Conservation (phyloP, 306 rosid genomes). For the Prunus davidiana region DNA sequence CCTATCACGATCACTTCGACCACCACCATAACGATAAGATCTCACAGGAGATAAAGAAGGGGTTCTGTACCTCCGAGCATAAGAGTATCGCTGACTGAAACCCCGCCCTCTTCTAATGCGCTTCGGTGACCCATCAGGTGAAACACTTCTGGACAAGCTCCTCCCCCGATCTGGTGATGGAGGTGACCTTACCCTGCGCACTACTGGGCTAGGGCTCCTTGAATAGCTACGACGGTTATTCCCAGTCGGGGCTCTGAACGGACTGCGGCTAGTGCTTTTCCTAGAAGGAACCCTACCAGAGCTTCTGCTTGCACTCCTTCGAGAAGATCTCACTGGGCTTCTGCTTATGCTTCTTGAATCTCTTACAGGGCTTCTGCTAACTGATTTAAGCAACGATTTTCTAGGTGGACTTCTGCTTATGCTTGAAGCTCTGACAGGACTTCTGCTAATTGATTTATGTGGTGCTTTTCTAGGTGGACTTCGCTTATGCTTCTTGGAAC, state of each 20-base stretch:
- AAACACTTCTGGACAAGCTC: slow-evolving; percentile 81
- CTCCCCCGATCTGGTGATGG: slow-evolving; percentile 46
- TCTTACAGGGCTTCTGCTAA: slow-evolving; percentile 64
- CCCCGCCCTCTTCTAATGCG: slow-evolving; percentile 97
- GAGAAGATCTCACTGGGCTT: slow-evolving; percentile 74
- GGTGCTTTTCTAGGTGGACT: slow-evolving; percentile 70
- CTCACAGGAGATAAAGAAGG: slow-evolving; percentile 90
- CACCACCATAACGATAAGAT: slow-evolving; percentile 79
- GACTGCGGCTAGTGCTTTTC: slow-evolving; percentile 72
- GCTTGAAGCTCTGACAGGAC: slow-evolving; percentile 67
- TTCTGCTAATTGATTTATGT: slow-evolving; percentile 58
- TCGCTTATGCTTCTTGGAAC: slow-evolving; percentile 56
- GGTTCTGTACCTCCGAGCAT: slow-evolving; percentile 88
- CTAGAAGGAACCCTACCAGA: slow-evolving; percentile 59
- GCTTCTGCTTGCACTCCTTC: slow-evolving; percentile 80
- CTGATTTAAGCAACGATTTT: slow-evolving; percentile 40
- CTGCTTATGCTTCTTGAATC: slow-evolving; percentile 55
- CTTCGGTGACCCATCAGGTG: slow-evolving; percentile 85
- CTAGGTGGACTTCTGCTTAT: slow-evolving; percentile 67
- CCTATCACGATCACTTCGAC: slow-evolving; percentile 90
- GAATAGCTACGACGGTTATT: slow-evolving; percentile 72
- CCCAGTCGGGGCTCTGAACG: slow-evolving; percentile 54
- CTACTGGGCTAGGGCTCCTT: slow-evolving; percentile 73
- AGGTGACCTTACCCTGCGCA: slow-evolving; percentile 68
- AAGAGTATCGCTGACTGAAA: slow-evolving; percentile 89